Conservation (phyloP, 2,329 filamentous ascomycete species). For the Cladobotryum mycophilum region DNA sequence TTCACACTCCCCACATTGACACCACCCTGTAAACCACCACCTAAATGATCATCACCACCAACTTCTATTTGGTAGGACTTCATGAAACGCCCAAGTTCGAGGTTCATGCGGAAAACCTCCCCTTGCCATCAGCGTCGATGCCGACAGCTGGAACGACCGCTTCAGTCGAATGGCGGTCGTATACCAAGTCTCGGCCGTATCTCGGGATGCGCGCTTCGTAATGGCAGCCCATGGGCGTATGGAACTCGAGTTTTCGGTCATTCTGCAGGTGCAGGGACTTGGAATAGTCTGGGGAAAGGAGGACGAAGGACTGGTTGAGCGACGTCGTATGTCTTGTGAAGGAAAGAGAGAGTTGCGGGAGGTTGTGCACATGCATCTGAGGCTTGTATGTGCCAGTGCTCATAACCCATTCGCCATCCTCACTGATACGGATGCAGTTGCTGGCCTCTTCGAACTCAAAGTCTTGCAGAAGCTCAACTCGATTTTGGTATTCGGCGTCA, state of each 20-base stretch:
- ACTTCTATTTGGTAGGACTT: constrained; percentile 88
- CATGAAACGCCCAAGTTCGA: constrained; percentile 91
- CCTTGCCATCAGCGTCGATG: constrained; percentile 75
- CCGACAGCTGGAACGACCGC: constrained; percentile 83
- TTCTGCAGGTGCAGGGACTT: constrained; percentile 92
- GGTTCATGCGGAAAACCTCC: constrained; percentile 91
- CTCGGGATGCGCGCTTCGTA: constrained; percentile 84
- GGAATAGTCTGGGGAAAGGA: constrained; percentile 85
- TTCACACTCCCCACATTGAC: constrained; percentile 84
- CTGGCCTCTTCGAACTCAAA: constrained; percentile 98
- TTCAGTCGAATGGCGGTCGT: constrained; percentile 76
- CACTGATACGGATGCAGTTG: constrained; percentile 79
- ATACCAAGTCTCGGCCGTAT: constrained; percentile 85
- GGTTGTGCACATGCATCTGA: constrained; percentile 84
- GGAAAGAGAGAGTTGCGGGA: constrained; percentile 88
- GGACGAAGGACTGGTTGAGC: constrained; percentile 82
- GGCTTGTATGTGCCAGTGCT: constrained; percentile 72
- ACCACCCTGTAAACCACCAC: constrained; percentile 76
- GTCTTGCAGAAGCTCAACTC: constrained; percentile 91
- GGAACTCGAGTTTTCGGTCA: constrained; percentile 87
- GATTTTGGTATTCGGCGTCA: constrained; percentile 86
- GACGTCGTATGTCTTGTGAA: constrained; percentile 87
- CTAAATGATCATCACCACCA: constrained; percentile 73
- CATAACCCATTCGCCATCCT: constrained; percentile 97
- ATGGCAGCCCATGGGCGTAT: constrained; percentile 81